These are phyloP conservation scores for Meira miltonrushii DNA, from an alignment of 1,284 basidiomycete genomes.

Conservation along the genomic window DNA sequence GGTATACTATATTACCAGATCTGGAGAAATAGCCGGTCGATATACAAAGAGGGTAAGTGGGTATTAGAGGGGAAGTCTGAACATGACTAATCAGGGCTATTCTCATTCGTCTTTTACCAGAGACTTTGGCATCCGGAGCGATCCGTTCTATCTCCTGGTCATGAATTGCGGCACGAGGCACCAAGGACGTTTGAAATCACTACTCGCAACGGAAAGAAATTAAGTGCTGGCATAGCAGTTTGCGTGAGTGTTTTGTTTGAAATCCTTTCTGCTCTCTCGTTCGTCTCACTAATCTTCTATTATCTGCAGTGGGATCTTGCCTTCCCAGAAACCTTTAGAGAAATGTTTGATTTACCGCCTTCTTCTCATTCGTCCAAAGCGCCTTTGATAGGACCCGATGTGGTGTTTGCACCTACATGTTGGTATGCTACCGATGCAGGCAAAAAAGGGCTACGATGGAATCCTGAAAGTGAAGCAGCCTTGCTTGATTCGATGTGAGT, in stretches of 20 bases:
- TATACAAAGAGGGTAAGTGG: constrained; percentile 37
- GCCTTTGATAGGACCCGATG: constrained; percentile 23
- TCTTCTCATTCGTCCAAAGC: neutral
- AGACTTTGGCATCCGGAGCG: constrained; percentile 50
- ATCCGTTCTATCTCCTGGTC: constrained; percentile 29
- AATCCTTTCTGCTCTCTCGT: neutral
- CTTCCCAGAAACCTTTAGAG: constrained; percentile 39
- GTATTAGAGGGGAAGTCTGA: neutral
- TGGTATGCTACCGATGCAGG: constrained; percentile 50
- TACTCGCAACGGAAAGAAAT: constrained; percentile 32
- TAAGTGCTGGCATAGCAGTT: constrained; percentile 40
- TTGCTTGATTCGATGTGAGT: constrained; percentile 20
- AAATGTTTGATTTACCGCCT: neutral
- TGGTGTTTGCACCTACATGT: constrained; percentile 48
- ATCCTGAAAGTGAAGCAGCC: constrained; percentile 27
- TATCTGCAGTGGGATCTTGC: constrained; percentile 40
- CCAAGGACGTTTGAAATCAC: constrained; percentile 32
- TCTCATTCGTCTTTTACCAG: constrained; percentile 9
- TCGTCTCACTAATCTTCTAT: neutral
- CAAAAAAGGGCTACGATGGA: constrained; percentile 34
- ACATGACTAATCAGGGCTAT: neutral
- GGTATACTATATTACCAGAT: constrained; percentile 39
- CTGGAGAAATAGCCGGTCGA: constrained; percentile 28
- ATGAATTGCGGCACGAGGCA: constrained; percentile 24
- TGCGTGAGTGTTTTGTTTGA: constrained; percentile 18